Evolutionary conservation across 2,329 filamentous ascomycete species (phyloP), one percentile per base, ranked within the genome.

Genomic region (Verruconis gallopava): DNA sequence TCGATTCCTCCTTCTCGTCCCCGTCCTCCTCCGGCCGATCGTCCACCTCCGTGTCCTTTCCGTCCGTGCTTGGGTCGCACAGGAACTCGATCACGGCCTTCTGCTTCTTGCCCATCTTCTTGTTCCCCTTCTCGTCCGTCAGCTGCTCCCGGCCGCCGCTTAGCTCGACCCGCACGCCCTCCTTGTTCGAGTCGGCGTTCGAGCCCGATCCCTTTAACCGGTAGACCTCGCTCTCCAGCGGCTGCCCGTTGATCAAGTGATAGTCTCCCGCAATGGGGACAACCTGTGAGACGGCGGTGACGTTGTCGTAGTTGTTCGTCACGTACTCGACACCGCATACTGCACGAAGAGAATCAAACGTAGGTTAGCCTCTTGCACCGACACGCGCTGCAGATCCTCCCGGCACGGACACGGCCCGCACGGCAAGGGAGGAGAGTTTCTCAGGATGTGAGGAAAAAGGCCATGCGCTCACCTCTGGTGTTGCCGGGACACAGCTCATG

Each of bases 71-170:
- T 21, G 63, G 66, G 54, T 93, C 81, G 62, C 91, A 98, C 15
- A 88, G 58, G 51, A 96, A 86, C 53, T 93, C 83, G 42, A 96
- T 74, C 6, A 93, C 72, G 3, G 86, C 84, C 53, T 76, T 78
- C 59, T 93, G 82, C 46, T 74, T 66, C 20, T 52, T 55, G 44
- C 53, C 64, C 4, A 69, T 66, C 41, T 70, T 67, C 46, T 74
- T 66, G 19, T 52, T 55, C 44, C 53, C 64, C 4, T 69, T 66
- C 41, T 70, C 67, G n/a, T 22, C 41, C 2, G 63, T 56, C 39
- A 60, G 56, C 0, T 63, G 63, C 37, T 70, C 69, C 37, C 65
- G 60, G 11, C 71, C 73, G 5, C 77, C 80, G 38, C 73, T 66
- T 38, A 94, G 59, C 46, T 79, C 75, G 1, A 91, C 58, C 13